phyloP scores from a whole-genome alignment of 2,329 filamentous ascomycete species.

The Orbilia quercus region DNA sequence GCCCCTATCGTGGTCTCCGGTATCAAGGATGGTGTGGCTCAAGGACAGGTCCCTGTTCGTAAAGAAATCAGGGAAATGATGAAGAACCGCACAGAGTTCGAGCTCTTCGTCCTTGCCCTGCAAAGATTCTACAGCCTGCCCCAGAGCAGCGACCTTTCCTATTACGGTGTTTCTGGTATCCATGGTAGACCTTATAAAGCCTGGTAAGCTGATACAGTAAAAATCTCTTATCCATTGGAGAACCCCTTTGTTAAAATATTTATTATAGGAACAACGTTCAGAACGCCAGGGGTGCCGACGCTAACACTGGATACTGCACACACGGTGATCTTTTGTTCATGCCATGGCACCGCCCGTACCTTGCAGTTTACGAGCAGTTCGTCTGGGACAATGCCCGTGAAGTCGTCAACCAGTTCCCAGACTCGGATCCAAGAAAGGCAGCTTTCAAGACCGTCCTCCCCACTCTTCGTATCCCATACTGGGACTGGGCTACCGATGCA shows the following conservation, averaged over 20 bases:
- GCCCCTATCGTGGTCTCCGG: conserved; percentile 22
- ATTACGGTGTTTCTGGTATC: conserved; percentile 84
- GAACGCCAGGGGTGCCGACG: conserved; percentile 9
- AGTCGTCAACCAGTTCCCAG: conserved; percentile 64
- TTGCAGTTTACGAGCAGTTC: conserved; percentile 67
- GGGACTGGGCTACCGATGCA: conserved; percentile 67
- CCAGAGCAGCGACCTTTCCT: conserved; percentile 75
- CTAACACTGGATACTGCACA: conserved; percentile 31
- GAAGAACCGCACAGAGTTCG: conserved; percentile 61
- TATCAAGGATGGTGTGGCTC: conserved; percentile 19
- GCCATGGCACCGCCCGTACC: conserved; percentile 85
- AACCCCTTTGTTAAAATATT: background rate
- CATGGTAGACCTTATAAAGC: conserved; percentile 69
- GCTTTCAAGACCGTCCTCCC: conserved; percentile 59
- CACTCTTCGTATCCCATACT: conserved; percentile 65
- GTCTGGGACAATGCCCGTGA: conserved; percentile 63
- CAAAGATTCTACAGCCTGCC: conserved; percentile 76
- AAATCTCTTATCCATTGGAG: background rate
- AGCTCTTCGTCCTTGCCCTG: conserved; percentile 79
- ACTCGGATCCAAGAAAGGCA: conserved; percentile 63
- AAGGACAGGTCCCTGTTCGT: conserved; percentile 25
- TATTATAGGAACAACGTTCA: conserved; percentile 9
- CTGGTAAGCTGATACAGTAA: conserved; percentile 17
- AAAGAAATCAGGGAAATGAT: conserved; percentile 43
- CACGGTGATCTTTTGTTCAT: conserved; percentile 67